Base-by-base conservation (phyloP, 768 basidiomycete species). In the Ephemerocybe angulata region DNA sequence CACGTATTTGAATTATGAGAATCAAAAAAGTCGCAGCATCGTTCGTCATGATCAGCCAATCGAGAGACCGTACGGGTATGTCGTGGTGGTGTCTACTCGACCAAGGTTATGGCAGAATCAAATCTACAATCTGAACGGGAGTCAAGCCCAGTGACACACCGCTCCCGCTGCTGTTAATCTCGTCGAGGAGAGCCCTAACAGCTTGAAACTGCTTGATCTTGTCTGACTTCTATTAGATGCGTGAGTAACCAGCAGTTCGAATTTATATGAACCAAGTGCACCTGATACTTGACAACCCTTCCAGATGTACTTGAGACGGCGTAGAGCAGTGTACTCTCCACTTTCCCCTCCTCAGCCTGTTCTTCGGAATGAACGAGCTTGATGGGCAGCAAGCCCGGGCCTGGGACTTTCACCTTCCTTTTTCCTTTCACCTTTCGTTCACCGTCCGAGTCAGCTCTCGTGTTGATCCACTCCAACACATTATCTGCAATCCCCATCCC, bases 261-360 rank as follows among this genome's bases (percentile, higher is more conserved):
- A 0, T 25, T 52, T 27, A 17, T 17, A 31, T 12, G 15, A 42
- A 44, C 15, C 40, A 24, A 40, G 31, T 76, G 52, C 28, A 87
- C 90, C 72, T 88, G 87, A 60, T 87, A 85, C n/a, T 75, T 70
- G 11, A 83, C 82, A 0, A 92, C 87, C 5, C 83, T 76, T 0
- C 85, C 90, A 0, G 89, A 93, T 0, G 88, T 89, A 61, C 84
- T 87, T 0, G 89, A 87, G 29, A 87, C 77, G 1, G 86, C 85
- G 63, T 83, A 93, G 63, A 93, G 82, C 1, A 91, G 62, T 0
- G 88, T 90, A 38, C 11, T 24, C 12, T 65, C 58, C 50, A 54
- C 37, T 38, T 4, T 17, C 17, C 8, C 8, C 17, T 17, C 38
- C n/a, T 41, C 38, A 13, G 38, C 21, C 38, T 8, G 17, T 8